These are phyloP conservation scores for Gossypium aridum DNA, from an alignment of 441 rosid genomes.

Conservation along the genomic window DNA sequence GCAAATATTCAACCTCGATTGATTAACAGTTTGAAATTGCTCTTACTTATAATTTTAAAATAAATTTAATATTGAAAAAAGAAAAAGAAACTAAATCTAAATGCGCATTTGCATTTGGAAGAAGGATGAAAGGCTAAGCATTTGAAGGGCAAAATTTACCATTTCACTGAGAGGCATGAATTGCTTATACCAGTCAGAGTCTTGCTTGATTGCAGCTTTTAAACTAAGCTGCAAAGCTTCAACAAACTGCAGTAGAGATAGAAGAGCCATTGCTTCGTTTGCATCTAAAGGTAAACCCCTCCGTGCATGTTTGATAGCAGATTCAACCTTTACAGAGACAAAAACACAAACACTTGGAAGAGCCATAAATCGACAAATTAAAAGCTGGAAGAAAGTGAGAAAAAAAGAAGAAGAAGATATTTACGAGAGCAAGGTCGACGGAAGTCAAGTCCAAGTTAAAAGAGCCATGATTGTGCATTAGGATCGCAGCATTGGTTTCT, in stretches of 20 bases:
- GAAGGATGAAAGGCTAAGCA: neutral
- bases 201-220: constrained; percentile 61
- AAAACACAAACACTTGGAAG: constrained; percentile 10
- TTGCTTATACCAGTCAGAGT: constrained; percentile 54
- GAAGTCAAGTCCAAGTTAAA: constrained; percentile 57
- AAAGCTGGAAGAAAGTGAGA: neutral
- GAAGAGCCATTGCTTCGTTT: constrained; percentile 61
- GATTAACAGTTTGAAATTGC: neutral
- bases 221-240: constrained; percentile 60
- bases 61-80: neutral
- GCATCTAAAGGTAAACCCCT: constrained; percentile 45
- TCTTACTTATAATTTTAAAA: no score
- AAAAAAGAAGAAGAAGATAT: constrained; percentile 5
- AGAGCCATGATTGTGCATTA: constrained; percentile 65
- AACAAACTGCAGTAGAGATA: constrained; percentile 45
- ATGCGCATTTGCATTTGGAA: neutral
- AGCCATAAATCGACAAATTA: neutral
- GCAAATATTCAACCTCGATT: neutral
- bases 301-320: constrained; percentile 43
- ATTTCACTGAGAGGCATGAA: constrained; percentile 70
- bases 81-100: neutral
- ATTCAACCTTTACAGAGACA: constrained; percentile 43
- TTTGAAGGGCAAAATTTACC: constrained; percentile 32
- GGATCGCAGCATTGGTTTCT: constrained; percentile 76
- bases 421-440: constrained; percentile 45